Conservation (phyloP, 2,329 filamentous ascomycete genomes). For the Colletotrichum liriopes region DNA sequence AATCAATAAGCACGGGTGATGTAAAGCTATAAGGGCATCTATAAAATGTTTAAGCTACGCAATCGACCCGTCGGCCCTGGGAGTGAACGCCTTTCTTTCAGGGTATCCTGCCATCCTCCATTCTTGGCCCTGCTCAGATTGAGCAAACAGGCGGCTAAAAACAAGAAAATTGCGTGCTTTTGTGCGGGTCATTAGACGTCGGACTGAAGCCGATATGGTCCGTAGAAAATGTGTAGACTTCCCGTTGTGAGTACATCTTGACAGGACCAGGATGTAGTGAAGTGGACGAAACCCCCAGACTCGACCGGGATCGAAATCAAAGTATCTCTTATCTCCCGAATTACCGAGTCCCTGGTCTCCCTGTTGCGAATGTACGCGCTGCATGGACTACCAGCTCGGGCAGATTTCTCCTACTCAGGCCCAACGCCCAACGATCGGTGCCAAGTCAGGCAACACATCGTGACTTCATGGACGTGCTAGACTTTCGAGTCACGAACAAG, state of each 20-base stretch:
- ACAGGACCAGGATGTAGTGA: background rate
- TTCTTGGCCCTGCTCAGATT: background rate
- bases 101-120: background rate
- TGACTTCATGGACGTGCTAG: background rate
- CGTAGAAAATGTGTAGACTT: background rate
- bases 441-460: background rate
- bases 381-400: background rate
- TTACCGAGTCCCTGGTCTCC: background rate
- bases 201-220: background rate
- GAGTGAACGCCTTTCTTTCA: background rate
- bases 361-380: background rate
- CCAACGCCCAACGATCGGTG: background rate
- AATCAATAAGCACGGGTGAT: background rate
- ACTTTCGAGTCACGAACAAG: too few species aligned
- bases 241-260: background rate
- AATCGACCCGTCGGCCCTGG: background rate
- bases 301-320: background rate
- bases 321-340: background rate
- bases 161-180: background rate
- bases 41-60: background rate
- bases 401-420: too few species aligned
- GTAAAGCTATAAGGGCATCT: background rate
- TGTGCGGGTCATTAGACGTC: background rate
- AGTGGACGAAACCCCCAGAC: background rate
- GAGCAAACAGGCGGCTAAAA: background rate